Percentiles rank a stretch among this genome's conserved stretches.
Conservation (phyloP, 108 stramenopile species). For the Cylindrotheca fusiformis region DNA sequence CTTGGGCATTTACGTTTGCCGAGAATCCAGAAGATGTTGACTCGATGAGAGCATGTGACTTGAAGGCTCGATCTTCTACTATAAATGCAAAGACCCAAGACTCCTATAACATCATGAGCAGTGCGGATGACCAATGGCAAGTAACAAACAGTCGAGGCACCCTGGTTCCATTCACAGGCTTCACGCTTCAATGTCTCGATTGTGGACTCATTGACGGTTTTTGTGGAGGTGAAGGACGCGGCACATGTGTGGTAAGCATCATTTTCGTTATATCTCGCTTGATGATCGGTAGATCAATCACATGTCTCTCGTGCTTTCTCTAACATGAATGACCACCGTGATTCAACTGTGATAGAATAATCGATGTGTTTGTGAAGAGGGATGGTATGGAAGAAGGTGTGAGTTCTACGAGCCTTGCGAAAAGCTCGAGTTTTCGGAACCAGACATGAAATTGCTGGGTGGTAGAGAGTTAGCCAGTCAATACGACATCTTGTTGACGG, state of each 20-base stretch:
- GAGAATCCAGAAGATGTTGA: not conserved
- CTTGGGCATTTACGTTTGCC: not conserved
- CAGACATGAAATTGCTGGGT: not conserved
- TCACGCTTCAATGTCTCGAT: not conserved
- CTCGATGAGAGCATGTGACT: not conserved
- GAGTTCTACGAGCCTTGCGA: not conserved
- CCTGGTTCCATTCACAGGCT: not conserved
- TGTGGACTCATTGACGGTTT: not conserved
- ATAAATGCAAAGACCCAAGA: not conserved
- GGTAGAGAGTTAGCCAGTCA: not conserved
- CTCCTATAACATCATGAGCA: not conserved
- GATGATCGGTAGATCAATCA: not conserved
- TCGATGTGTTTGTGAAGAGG: not conserved
- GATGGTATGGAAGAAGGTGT: not conserved
- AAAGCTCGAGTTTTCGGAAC: not conserved
- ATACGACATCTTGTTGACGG: not conserved
- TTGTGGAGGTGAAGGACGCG: not conserved
- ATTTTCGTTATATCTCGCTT: not conserved
- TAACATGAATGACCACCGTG: too few relatives aligned
- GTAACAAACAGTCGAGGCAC: not conserved
- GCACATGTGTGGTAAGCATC: not conserved
- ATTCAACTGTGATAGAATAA: too few relatives aligned
- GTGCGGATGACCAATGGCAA: not conserved
- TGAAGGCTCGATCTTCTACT: not conserved
- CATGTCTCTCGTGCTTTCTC: not conserved